Base-by-base conservation (phyloP, 495 filamentous ascomycete species). In the Antarctomyces pellizariae region DNA sequence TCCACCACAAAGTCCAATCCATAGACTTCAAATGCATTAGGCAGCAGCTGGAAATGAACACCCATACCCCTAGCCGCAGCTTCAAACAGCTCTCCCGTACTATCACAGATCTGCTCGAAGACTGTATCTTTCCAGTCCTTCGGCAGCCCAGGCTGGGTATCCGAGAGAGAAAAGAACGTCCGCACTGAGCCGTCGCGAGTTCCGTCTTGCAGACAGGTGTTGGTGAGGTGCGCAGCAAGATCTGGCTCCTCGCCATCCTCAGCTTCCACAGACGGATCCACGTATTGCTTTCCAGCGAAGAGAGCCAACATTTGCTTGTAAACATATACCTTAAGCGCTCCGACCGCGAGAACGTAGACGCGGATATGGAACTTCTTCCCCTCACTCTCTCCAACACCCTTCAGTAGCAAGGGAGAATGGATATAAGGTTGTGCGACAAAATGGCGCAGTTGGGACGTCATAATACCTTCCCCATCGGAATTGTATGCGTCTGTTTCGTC, bases 371-470 rank as follows among this genome's bases (percentile, higher is more conserved):
- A 97, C 51, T 97, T 97, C 18, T 69, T 63, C 31, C 56, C 52
- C n/a, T 59, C 56, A 21, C 45, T 49, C 8, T 32, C 26, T n/a
- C n/a, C n/a, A n/a, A n/a, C n/a, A n/a, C 51, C 55, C 0, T 64
- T 54, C 2, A 92, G 55, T 2, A 93, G 58, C 3, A 97, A 65
- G 1, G 84, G 83, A 3, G 72, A 75, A 45, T 89, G 64, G 44
- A 93, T 83, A 47, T 97, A 97, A n/a, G 77, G 73, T 47, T 97
- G 86, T 2, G 71, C 78, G 44, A 92, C 64, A 54, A 97, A 97
- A 48, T 95, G 83, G 37, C 86, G 75, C 31, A 97, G 70, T 33
- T 95, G 84, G 5, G 74, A 83, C 6, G 82, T 78, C 24, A 80
- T 67, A 26, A 91, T 71, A 4, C 21, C 26, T 9, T 38, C 25